Percentiles rank a stretch among this genome's conserved stretches.
Conservation (phyloP, 306 rosid species). For the Adenanthera pavonina region DNA sequence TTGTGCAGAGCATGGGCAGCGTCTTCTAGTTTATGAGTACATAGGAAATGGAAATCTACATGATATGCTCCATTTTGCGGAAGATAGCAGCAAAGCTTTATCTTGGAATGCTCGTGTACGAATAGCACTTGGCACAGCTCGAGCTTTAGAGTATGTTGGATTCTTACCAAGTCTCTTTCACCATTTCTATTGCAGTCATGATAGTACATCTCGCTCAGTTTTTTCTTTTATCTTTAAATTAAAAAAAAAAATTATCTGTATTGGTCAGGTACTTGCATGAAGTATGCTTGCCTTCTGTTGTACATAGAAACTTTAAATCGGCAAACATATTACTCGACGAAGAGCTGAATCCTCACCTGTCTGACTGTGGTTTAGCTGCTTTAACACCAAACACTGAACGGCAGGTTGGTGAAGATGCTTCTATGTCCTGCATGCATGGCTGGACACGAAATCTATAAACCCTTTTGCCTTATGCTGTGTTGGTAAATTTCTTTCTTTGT, state of each 20-base stretch:
- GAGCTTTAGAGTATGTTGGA: conserved; percentile 91
- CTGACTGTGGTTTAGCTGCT: conserved; percentile 91
- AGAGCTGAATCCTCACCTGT: conserved; percentile 89
- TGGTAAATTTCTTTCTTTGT: conserved; percentile 34
- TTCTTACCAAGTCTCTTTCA: conserved; percentile 24
- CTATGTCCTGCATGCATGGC: conserved; percentile 21
- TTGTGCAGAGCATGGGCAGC: conserved; percentile 93
- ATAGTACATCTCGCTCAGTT: conserved; percentile 8
- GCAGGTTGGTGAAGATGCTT: conserved; percentile 53
- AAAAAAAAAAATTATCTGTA: conserved; percentile 16
- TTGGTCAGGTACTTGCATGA: conserved; percentile 93
- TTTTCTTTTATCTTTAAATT: conserved; percentile 21
- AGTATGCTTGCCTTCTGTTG: conserved; percentile 94
- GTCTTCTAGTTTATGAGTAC: conserved; percentile 87
- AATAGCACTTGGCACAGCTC: conserved; percentile 95
- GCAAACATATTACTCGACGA: conserved; percentile 95
- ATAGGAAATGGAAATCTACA: conserved; percentile 85
- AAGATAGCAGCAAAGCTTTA: conserved; percentile 73
- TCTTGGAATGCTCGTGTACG: conserved; percentile 98
- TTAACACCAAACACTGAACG: conserved; percentile 89
- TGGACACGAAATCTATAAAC: conserved; percentile 7
- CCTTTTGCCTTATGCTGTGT: background rate
- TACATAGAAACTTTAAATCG: conserved; percentile 96
- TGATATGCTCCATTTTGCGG: conserved; percentile 88
- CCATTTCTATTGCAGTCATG: background rate